Conservation (phyloP, 2,329 filamentous ascomycete genomes). For the Colletotrichum cordylinicola region DNA sequence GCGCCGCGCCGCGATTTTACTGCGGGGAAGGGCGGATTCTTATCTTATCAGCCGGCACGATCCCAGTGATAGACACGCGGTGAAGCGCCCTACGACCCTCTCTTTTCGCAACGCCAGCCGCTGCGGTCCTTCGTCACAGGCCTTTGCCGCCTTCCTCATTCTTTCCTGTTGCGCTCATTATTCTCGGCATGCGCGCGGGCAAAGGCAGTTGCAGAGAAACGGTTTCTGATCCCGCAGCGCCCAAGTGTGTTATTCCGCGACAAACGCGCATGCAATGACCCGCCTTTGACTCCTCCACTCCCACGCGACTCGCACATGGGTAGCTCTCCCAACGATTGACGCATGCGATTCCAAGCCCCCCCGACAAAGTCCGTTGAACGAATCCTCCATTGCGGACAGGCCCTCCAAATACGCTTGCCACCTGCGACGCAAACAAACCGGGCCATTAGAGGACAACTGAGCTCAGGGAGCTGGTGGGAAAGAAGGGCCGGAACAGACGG, state of each 20-base stretch:
- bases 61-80: neutral
- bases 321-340: constrained; percentile 5
- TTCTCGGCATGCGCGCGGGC: constrained; percentile 15
- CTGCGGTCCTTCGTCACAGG: constrained; percentile 11
- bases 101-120: neutral
- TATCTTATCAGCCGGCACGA: constrained; percentile 16
- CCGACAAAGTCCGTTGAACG: constrained; percentile 5
- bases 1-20: neutral
- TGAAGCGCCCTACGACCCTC: neutral
- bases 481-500: neutral
- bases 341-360: constrained; percentile 8
- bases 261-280: neutral
- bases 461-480: neutral
- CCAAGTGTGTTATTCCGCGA: neutral
- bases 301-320: constrained; percentile 11
- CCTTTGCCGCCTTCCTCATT: constrained; percentile 4
- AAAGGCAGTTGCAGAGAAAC: constrained; percentile 7
- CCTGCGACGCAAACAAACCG: neutral
- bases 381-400: neutral
- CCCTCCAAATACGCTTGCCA: neutral
- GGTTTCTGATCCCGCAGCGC: neutral
- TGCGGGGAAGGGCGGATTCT: constrained; percentile 12
- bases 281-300: constrained; percentile 14
- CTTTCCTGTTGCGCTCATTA: neutral
- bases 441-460: neutral